A percentile compares a stretch with the other conserved stretches of the same genome.
Evolutionary conservation across 176 grass and related monocot species (phyloP).

Genomic region (Bothriochloa decipiens): DNA sequence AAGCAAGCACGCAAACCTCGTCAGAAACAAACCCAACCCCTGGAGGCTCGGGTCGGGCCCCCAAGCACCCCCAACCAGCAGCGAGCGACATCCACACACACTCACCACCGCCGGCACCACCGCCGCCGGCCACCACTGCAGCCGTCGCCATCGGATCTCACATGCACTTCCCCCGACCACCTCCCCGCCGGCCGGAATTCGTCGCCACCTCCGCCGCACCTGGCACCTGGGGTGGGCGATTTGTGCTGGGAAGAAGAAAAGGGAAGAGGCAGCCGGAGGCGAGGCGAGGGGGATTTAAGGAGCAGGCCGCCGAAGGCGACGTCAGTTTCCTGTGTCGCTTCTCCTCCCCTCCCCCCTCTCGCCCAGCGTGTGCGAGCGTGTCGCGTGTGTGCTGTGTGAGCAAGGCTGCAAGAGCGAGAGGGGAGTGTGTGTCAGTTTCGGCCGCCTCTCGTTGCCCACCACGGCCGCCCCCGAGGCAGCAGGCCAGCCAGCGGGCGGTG

Average conservation of each 20-base stretch:
- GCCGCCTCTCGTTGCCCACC: constrained; percentile 29
- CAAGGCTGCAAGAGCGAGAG: no score
- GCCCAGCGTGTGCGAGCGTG: background rate
- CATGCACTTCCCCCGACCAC: constrained; percentile 5
- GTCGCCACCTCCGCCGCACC: background rate
- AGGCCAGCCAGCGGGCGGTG: constrained; percentile 31
- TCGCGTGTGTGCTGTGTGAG: constrained; percentile 11
- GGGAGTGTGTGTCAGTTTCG: constrained; percentile 14
- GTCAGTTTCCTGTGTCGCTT: constrained; percentile 31
- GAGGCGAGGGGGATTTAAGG: constrained; percentile 9
- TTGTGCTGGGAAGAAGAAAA: background rate
- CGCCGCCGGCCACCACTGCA: background rate
- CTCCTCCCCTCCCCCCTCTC: background rate
- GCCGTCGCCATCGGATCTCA: constrained; percentile 39
- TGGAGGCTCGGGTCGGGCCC: background rate
- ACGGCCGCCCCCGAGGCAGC: constrained; percentile 10
- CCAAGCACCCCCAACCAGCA: background rate
- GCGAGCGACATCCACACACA: background rate
- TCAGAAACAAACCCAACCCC: background rate
- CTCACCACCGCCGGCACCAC: constrained; percentile 21
- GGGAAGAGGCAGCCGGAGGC: background rate
- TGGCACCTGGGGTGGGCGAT: background rate
- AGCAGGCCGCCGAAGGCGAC: constrained; percentile 36
- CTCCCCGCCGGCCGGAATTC: background rate
- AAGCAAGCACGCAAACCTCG: background rate